These are phyloP conservation scores for Phaeoacremonium minimum DNA, from an alignment of 2,329 filamentous ascomycete species.

Conservation along the genomic window DNA sequence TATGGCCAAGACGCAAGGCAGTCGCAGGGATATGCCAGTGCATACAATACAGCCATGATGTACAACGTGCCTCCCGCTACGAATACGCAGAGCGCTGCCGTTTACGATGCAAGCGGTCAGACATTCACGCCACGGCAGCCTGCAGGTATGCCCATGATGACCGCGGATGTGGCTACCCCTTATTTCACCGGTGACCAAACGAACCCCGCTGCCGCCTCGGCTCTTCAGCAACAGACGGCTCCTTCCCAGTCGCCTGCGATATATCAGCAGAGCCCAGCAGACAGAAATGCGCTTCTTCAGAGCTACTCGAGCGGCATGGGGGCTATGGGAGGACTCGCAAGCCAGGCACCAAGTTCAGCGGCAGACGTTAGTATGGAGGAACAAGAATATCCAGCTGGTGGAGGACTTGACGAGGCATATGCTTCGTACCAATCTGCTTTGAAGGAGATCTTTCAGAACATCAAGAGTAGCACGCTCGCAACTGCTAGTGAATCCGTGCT, in stretches of 20 bases:
- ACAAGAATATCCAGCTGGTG: constrained; percentile 51
- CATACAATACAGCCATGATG: constrained; percentile 66
- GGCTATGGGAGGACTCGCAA: constrained; percentile 35
- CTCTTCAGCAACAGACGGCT: constrained; percentile 43
- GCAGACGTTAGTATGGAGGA: constrained; percentile 50
- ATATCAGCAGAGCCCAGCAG: constrained; percentile 61
- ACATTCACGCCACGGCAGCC: constrained; percentile 74
- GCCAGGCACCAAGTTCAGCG: constrained; percentile 26
- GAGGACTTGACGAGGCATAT: constrained; percentile 64
- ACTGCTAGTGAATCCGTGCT: constrained; percentile 48
- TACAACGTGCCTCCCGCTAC: constrained; percentile 71
- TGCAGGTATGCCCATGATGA: constrained; percentile 72
- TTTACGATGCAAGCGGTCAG: constrained; percentile 68
- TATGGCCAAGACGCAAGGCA: constrained; percentile 60
- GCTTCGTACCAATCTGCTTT: constrained; percentile 59
- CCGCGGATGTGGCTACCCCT: constrained; percentile 60
- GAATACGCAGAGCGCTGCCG: constrained; percentile 53
- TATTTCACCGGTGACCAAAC: constrained; percentile 71
- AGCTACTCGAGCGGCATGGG: constrained; percentile 43
- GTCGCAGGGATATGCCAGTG: constrained; percentile 47
- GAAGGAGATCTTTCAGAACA: constrained; percentile 66
- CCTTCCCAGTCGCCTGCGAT: constrained; percentile 50
- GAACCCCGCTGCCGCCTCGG: constrained; percentile 53
- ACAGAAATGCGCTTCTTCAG: constrained; percentile 47
- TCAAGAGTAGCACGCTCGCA: constrained; percentile 48